Percentiles rank a stretch among this genome's conserved stretches.
These are phyloP conservation scores for Lathyrus oleraceus DNA, from an alignment of 306 rosid species.

Conservation along the genomic window DNA sequence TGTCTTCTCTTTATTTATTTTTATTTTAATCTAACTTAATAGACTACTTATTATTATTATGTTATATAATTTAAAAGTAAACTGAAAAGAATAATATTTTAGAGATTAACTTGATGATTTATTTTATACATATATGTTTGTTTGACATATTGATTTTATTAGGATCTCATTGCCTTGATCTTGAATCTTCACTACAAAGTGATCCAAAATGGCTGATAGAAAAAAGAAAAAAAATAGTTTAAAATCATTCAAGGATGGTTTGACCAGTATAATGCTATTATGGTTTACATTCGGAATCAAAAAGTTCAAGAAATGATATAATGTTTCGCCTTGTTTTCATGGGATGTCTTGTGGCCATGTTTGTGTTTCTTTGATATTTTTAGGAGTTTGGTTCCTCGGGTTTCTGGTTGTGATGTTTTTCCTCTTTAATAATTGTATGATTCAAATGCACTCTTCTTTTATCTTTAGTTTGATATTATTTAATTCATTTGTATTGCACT, in stretches of 20 bases:
- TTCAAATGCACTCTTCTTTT: no score
- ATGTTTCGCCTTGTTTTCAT: no score
- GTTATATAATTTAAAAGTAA: no score
- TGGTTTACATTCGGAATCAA: not conserved
- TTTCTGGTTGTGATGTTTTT: no score
- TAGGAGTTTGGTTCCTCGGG: no score
- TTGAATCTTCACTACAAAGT: slow-evolving; percentile 21
- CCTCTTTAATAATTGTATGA: no score
- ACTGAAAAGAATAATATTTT: not conserved
- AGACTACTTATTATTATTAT: no score
- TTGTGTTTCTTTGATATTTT: no score
- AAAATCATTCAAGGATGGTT: slow-evolving; percentile 52
- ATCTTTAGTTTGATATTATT: no score
- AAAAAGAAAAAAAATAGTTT: slow-evolving; percentile 44
- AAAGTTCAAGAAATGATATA: no score
- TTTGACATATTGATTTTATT: slow-evolving; percentile 6
- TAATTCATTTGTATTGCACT: no score
- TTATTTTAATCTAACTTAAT: not conserved
- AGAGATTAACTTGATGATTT: not conserved
- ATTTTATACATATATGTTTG: not conserved
- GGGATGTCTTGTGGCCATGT: no score
- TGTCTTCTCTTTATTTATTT: not conserved
- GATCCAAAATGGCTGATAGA: slow-evolving; percentile 56
- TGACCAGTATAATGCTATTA: slow-evolving; percentile 42
- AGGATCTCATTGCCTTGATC: slow-evolving; percentile 66